Percentiles rank a stretch among this genome's conserved stretches.
Evolutionary conservation across 2,329 filamentous ascomycete genomes (phyloP).

Genomic region (Incumbomyces lentus): DNA sequence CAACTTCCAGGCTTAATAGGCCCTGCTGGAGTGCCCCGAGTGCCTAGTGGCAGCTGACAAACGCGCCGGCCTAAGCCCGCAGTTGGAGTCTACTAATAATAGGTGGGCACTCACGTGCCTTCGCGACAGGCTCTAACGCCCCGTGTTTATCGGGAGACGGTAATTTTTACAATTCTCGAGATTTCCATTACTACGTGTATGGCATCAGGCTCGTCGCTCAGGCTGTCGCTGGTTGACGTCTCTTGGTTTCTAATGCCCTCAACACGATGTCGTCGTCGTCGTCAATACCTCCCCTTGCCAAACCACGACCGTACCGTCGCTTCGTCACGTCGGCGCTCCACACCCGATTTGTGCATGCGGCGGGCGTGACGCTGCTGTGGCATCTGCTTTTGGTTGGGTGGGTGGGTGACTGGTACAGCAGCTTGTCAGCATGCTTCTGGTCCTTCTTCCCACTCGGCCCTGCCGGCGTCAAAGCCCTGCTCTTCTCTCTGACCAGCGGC

Average conservation of each 20-base stretch:
- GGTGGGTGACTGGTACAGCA: constrained; percentile 3
- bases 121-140: no score
- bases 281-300: constrained; percentile 2
- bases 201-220: no score
- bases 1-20: no score
- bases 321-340: constrained; percentile 84
- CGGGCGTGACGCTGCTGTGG: constrained; percentile 50
- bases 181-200: no score
- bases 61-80: no score
- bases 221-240: no score
- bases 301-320: constrained; percentile 59
- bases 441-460: constrained; percentile 73
- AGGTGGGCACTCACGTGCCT: no score
- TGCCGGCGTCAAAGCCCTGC: constrained; percentile 61
- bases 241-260: neutral
- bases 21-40: no score
- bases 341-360: constrained; percentile 71
- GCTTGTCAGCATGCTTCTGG: constrained; percentile 50
- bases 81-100: no score
- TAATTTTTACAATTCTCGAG: no score
- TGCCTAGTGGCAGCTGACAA: no score
- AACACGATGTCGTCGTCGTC: constrained; percentile 1
- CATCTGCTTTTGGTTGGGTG: neutral
- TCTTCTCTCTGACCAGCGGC: constrained; percentile 67
- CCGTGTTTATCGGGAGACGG: no score